Base-by-base conservation (phyloP, 768 basidiomycete species). In the Agaricus subrufescens region DNA sequence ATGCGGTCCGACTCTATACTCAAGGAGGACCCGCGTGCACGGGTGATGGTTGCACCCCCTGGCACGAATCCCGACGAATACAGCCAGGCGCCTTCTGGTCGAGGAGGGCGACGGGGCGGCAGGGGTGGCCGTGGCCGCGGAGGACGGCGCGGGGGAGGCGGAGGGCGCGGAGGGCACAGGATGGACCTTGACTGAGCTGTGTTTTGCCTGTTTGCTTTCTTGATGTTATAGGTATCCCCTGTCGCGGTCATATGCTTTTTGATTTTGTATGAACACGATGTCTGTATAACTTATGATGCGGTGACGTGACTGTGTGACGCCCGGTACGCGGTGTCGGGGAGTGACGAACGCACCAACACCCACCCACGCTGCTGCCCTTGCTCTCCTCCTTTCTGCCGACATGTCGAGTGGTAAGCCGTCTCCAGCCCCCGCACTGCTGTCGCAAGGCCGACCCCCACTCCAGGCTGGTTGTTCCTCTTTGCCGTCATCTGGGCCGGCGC, bases 401-500 rank as follows among this genome's bases (percentile, higher is more conserved):
- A 58, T 52, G 50, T 49, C 58, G 9, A 45, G 55, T 23, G 49
- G 50, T 52, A 29, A 46, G 50, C 45, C n/a, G 19, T 19, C 19
- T 19, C 19, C 19, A 19, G 19, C 19, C 19, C 19, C 19, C 19
- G 19, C 19, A 19, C 19, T 19, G 19, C 19, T 19, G 19, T 19
- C 19, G 19, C 19, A 19, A 19, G 19, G 19, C 19, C 19, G 19
- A 6, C 3, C 29, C 10, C 6, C 39, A 37, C 12, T 47, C 26
- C 44, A 95, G 94, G 91, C 68, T 97, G 95, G 95, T 74, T 98
- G 59, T 98, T 96, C 77, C 83, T 98, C 61, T 94, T 97, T 68
- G 82, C 92, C 65, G 93, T 98, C 67, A 85, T 98, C 50, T 87
- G 91, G 83, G 86, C 94, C 60, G 95, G 94, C 9, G 92, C 83